These are phyloP conservation scores for Heterobasidion parviporum DNA, from an alignment of 1,284 basidiomycete genomes.

Conservation along the genomic window DNA sequence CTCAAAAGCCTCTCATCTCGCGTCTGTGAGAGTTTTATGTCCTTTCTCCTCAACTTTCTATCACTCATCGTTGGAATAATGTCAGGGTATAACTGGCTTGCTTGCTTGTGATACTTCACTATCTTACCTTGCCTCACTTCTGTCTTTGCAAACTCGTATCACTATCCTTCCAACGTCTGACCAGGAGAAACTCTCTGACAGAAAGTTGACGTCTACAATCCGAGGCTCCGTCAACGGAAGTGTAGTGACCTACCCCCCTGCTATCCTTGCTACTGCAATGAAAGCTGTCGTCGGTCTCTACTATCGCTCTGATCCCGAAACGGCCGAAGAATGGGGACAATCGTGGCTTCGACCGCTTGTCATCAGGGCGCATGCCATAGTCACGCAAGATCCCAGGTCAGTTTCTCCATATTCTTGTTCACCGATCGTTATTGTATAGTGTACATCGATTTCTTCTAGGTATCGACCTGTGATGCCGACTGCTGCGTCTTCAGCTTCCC, in stretches of 20 bases:
- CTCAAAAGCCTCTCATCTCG: conserved; percentile 18
- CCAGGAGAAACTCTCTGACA: neutral
- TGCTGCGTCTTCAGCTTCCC: neutral
- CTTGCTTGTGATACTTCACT: neutral
- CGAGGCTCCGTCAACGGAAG: neutral
- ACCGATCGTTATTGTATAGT: neutral
- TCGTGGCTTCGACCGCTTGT: conserved; percentile 16
- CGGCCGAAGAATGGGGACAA: conserved; percentile 18
- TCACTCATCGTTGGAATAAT: neutral
- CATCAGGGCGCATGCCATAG: conserved; percentile 15
- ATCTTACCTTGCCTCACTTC: neutral
- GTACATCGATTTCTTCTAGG: neutral
- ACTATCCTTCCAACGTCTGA: neutral
- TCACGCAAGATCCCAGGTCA: conserved; percentile 13
- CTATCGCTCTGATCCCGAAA: conserved; percentile 14
- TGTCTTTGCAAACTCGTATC: neutral
- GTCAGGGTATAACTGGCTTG: neutral
- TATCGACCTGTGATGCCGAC: neutral
- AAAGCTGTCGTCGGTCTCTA: conserved; percentile 21
- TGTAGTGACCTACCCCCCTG: conserved; percentile 7
- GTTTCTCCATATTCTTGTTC: neutral
- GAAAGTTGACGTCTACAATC: neutral
- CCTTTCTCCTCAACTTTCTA: neutral
- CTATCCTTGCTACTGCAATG: conserved; percentile 17
- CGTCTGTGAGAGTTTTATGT: conserved; percentile 13